phyloP scores from a whole-genome alignment of 208 protist species.

The Phytomonas sp. region DNA sequence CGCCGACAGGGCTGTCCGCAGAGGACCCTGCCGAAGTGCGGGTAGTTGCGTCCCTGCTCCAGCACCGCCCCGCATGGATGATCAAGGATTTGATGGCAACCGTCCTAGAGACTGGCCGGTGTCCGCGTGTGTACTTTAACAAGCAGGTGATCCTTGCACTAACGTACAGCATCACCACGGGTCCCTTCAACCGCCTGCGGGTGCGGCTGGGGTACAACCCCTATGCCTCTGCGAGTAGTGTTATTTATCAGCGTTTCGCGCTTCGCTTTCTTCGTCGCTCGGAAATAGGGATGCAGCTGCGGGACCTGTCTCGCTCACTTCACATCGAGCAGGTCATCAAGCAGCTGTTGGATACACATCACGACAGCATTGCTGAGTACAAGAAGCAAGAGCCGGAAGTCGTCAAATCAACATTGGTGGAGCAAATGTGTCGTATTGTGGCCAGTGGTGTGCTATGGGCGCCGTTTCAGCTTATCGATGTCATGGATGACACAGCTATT shows the following conservation, averaged over 20 bases:
- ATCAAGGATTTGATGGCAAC: conserved; percentile 40
- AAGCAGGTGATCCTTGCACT: conserved; percentile 51
- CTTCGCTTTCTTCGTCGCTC: conserved; percentile 50
- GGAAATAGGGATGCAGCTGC: conserved; percentile 49
- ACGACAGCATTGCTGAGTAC: conserved; percentile 11
- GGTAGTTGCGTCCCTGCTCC: conserved; percentile 33
- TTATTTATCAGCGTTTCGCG: conserved; percentile 38
- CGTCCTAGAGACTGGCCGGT: conserved; percentile 49
- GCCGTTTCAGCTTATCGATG: conserved; percentile 36
- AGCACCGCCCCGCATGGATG: conserved; percentile 55
- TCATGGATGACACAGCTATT: conserved; percentile 35
- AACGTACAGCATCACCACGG: conserved; percentile 62
- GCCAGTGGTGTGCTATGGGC: conserved; percentile 15
- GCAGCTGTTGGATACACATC: conserved; percentile 16
- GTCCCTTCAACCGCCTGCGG: conserved; percentile 74
- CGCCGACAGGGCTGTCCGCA: conserved; percentile 18
- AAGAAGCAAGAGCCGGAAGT: conserved; percentile 6
- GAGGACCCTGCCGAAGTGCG: conserved; percentile 42
- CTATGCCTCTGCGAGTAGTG: conserved; percentile 29
- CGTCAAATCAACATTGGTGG: conserved; percentile 21
- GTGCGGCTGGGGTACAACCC: conserved; percentile 72
- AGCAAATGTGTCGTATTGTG: conserved; percentile 29
- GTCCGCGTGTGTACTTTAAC: conserved; percentile 54
- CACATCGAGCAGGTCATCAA: conserved; percentile 36
- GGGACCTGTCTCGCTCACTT: conserved; percentile 55